Percentiles rank a stretch among this genome's conserved stretches.
Evolutionary conservation across 2,329 filamentous ascomycete genomes (phyloP).

Genomic region (Fusarium guadeloupense): DNA sequence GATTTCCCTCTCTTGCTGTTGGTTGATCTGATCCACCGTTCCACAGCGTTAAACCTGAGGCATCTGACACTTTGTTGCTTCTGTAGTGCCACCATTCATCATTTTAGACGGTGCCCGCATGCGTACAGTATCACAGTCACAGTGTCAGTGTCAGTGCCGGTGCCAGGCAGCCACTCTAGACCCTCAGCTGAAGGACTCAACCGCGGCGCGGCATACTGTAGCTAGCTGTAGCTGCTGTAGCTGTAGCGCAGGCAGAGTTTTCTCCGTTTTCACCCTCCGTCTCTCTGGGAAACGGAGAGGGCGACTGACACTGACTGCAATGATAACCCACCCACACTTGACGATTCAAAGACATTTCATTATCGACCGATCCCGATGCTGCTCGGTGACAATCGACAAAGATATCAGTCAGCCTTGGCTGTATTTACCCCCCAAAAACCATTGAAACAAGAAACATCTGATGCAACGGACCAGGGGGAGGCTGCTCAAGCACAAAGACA

Average conservation of each 20-base stretch:
- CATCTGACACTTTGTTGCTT: slow-evolving; percentile 23
- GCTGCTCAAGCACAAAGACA: slow-evolving; percentile 28
- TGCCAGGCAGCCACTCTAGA: slow-evolving; percentile 18
- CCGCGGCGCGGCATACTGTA: slow-evolving; percentile 32
- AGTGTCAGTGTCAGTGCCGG: too few species aligned
- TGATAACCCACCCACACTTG: slow-evolving; percentile 28
- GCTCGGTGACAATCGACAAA: slow-evolving; percentile 2
- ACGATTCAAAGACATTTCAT: background rate
- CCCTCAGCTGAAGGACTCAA: slow-evolving; percentile 1
- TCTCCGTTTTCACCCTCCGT: slow-evolving; percentile 29
- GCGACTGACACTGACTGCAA: slow-evolving; percentile 11
- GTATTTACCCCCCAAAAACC: background rate
- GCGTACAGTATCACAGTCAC: slow-evolving; percentile 30
- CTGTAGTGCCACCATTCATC: slow-evolving; percentile 26
- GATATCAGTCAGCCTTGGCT: background rate
- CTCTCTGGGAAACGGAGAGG: slow-evolving; percentile 22
- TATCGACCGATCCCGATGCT: slow-evolving; percentile 5
- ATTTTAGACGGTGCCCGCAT: slow-evolving; percentile 31
- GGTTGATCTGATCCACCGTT: slow-evolving; percentile 31
- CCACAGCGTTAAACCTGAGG: slow-evolving; percentile 28
- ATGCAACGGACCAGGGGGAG: too few species aligned
- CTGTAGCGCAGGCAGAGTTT: slow-evolving; percentile 37
- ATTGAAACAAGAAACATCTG: slow-evolving; percentile 1
- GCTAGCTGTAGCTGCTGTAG: slow-evolving; percentile 17
- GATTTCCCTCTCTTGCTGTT: too few species aligned